Conservation (phyloP, 1,139 yeast genomes). For the Protomyces gravidus region DNA sequence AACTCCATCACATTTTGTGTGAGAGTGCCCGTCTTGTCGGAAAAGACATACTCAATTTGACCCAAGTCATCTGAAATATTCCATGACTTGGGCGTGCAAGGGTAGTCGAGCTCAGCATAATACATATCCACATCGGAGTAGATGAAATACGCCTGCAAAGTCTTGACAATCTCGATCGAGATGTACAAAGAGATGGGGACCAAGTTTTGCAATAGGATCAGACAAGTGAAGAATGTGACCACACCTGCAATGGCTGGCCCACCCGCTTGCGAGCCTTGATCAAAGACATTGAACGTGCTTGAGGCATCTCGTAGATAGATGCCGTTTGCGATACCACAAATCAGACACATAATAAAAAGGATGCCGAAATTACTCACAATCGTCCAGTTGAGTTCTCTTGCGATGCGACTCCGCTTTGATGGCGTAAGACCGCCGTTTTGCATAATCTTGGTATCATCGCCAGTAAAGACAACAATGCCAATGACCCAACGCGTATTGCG, state of each 20-base stretch:
- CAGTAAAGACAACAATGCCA: constrained; percentile 85
- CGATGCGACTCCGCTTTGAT: constrained; percentile 74
- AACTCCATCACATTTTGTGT: constrained; percentile 97
- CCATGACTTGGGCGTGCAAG: constrained; percentile 96
- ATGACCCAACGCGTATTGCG: constrained; percentile 92
- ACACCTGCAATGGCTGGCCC: constrained; percentile 75
- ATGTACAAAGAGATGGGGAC: constrained; percentile 94
- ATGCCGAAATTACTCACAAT: constrained; percentile 64
- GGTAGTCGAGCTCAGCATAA: constrained; percentile 77
- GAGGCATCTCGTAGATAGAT: constrained; percentile 53
- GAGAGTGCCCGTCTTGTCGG: constrained; percentile 94
- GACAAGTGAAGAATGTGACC: constrained; percentile 79
- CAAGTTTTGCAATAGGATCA: constrained; percentile 83
- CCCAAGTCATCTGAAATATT: constrained; percentile 95
- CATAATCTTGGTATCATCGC: constrained; percentile 87
- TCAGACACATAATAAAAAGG: constrained; percentile 71
- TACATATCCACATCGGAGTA: constrained; percentile 85
- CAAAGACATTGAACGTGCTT: constrained; percentile 65
- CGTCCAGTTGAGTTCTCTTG: constrained; percentile 75
- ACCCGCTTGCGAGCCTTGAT: constrained; percentile 60
- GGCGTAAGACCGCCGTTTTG: constrained; percentile 91
- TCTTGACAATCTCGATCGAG: constrained; percentile 89
- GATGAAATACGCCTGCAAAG: constrained; percentile 89
- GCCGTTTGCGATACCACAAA: constrained; percentile 81
- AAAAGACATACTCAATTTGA: constrained; percentile 89